Conservation (phyloP, 805 yeast species). For the Candida sakaeoensis region DNA sequence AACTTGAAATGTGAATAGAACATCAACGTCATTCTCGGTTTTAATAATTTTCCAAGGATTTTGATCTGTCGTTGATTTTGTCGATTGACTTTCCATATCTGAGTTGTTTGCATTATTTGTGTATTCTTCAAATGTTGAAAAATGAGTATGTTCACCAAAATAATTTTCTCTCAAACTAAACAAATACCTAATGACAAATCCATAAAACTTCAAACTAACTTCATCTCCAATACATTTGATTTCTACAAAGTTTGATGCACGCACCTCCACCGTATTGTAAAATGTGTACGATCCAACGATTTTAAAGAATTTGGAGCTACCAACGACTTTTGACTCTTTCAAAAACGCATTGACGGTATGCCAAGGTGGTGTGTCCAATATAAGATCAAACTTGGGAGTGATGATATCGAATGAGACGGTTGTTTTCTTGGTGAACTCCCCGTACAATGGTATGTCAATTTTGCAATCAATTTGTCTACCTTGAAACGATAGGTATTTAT, state of each 20-base stretch:
- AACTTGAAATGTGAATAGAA: slow-evolving; percentile 67
- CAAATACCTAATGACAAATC: slow-evolving; percentile 72
- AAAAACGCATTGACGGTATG: slow-evolving; percentile 77
- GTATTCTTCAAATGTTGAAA: slow-evolving; percentile 84
- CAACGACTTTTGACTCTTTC: slow-evolving; percentile 54
- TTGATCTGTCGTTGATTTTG: neutral
- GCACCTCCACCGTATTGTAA: slow-evolving; percentile 54
- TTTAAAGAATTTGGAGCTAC: slow-evolving; percentile 59
- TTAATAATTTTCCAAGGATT: slow-evolving; percentile 42
- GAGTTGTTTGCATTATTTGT: slow-evolving; percentile 20
- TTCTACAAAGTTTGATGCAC: slow-evolving; percentile 64
- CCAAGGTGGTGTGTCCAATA: slow-evolving; percentile 85
- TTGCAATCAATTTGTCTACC: slow-evolving; percentile 54
- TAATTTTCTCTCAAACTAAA: slow-evolving; percentile 81
- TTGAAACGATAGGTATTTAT: slow-evolving; percentile 68
- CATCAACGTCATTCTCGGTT: slow-evolving; percentile 71
- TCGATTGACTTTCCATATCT: neutral
- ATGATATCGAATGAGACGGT: slow-evolving; percentile 46
- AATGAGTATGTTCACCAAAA: slow-evolving; percentile 81
- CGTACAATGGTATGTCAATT: slow-evolving; percentile 56
- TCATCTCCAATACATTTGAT: slow-evolving; percentile 64
- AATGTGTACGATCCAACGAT: slow-evolving; percentile 66
- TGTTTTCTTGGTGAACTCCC: slow-evolving; percentile 48
- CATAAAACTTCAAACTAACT: slow-evolving; percentile 70
- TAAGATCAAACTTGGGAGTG: slow-evolving; percentile 60